These are phyloP conservation scores for Zasmidium citrigriseum DNA, from an alignment of 2,329 filamentous ascomycete genomes.

Conservation along the genomic window DNA sequence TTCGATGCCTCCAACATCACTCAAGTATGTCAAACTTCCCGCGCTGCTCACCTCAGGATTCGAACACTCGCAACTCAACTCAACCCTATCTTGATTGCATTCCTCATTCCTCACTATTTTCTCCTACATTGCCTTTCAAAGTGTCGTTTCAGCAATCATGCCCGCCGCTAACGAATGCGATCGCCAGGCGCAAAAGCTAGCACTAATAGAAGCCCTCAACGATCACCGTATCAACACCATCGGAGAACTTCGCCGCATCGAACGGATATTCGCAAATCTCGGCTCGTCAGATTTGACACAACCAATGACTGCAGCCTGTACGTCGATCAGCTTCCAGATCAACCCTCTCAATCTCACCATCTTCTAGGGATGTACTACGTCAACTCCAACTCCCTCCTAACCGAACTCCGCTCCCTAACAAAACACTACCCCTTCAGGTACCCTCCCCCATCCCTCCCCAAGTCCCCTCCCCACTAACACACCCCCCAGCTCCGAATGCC, in stretches of 20 bases:
- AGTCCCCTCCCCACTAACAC: not conserved
- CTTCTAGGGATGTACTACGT: conserved; percentile 63
- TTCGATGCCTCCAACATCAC: conserved; percentile 13
- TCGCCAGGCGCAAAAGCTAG: conserved; percentile 48
- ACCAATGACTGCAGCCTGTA: conserved; percentile 70
- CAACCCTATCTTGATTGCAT: conserved; percentile 1
- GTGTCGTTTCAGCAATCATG: conserved; percentile 6
- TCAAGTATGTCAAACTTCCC: conserved; percentile 15
- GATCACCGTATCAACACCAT: conserved; percentile 73
- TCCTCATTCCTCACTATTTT: not conserved
- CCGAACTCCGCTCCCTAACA: conserved; percentile 69
- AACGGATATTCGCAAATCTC: conserved; percentile 62
- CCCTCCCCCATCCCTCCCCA: not conserved
- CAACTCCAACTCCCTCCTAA: conserved; percentile 67
- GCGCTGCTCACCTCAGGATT: not conserved
- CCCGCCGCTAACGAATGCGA: conserved; percentile 13
- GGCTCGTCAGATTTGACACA: conserved; percentile 61
- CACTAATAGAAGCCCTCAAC: conserved; percentile 64
- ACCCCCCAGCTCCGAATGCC: conserved; percentile 52
- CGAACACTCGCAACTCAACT: too few species aligned
- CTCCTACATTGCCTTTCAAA: not conserved
- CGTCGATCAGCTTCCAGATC: conserved; percentile 3
- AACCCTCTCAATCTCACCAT: not conserved
- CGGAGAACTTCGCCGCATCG: conserved; percentile 70
- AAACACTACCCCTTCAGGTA: conserved; percentile 62